Conservation (phyloP, 2,329 filamentous ascomycete species). For the Cyphellophora attinorum region DNA sequence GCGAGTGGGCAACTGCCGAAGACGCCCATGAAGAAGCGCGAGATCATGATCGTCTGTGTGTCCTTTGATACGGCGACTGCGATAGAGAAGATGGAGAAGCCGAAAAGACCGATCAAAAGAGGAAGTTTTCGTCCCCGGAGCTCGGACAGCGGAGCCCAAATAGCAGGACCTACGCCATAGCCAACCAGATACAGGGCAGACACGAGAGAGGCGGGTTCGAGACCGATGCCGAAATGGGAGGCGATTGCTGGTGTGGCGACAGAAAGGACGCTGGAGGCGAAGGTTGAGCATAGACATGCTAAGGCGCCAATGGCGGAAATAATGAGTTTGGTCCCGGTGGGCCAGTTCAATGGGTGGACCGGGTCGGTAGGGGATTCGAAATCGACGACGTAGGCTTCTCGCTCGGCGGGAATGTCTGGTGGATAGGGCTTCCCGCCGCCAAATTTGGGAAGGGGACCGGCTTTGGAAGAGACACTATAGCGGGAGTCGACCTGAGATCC, state of each 20-base stretch:
- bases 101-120: constrained; percentile 52
- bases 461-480: too few relatives aligned
- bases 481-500: too few relatives aligned
- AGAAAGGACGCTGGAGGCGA: constrained; percentile 48
- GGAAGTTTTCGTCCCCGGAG: constrained; percentile 30
- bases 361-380: too few relatives aligned
- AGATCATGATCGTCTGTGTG: constrained; percentile 40
- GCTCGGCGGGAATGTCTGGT: constrained; percentile 20
- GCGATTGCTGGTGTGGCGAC: constrained; percentile 47
- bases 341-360: constrained; percentile 78
- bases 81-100: constrained; percentile 56
- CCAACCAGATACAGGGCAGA: constrained; percentile 41
- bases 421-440: constrained; percentile 21
- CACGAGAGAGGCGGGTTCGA: constrained; percentile 37
- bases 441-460: constrained; percentile 21
- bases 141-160: constrained; percentile 23
- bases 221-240: constrained; percentile 34
- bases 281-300: constrained; percentile 40
- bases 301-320: constrained; percentile 27
- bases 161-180: constrained; percentile 47
- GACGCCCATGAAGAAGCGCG: constrained; percentile 19
- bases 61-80: constrained; percentile 55
- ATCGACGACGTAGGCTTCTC: constrained; percentile 50
- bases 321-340: constrained; percentile 44
- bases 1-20: constrained; percentile 18